These are phyloP conservation scores for Tricholomella constricta DNA, from an alignment of 768 basidiomycete species.

Conservation along the genomic window DNA sequence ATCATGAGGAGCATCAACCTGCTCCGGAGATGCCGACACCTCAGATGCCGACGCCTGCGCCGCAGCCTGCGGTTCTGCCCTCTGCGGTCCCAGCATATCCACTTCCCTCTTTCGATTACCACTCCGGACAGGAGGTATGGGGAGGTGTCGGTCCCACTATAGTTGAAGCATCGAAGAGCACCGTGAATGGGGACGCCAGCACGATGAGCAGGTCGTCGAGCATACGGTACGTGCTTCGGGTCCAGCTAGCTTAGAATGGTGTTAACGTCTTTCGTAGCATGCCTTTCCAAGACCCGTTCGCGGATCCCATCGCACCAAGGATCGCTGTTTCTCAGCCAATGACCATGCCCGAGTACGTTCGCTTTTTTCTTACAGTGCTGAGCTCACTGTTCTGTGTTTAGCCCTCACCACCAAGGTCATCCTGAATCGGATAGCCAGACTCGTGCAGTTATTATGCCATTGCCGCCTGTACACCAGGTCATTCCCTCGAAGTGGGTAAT, in stretches of 20 bases:
- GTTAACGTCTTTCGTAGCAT: constrained; percentile 12
- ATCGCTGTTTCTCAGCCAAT: constrained; percentile 25
- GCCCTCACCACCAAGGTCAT: constrained; percentile 25
- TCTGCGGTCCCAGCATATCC: not conserved
- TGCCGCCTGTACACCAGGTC: constrained; percentile 44
- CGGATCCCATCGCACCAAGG: constrained; percentile 31
- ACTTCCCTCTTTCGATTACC: constrained; percentile 13
- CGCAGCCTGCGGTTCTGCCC: constrained; percentile 8
- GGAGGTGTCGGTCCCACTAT: constrained; percentile 6
- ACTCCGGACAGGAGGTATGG: constrained; percentile 21
- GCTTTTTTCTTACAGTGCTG: not conserved
- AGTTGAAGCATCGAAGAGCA: constrained; percentile 4
- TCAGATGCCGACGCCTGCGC: constrained; percentile 2
- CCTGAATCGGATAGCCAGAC: constrained; percentile 21
- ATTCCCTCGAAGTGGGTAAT: constrained; percentile 31
- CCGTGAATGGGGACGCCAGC: constrained; percentile 9
- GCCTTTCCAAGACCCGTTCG: constrained; percentile 31
- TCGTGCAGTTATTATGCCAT: constrained; percentile 39
- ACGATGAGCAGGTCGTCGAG: constrained; percentile 16
- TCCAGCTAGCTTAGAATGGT: not conserved
- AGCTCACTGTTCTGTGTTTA: constrained; percentile 1
- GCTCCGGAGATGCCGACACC: constrained; percentile 7
- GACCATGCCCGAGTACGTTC: constrained; percentile 35
- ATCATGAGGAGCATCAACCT: not conserved
- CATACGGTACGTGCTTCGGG: constrained; percentile 7